Base-by-base conservation (phyloP, 1,284 basidiomycete genomes). In the Cryptococcus floricola region DNA sequence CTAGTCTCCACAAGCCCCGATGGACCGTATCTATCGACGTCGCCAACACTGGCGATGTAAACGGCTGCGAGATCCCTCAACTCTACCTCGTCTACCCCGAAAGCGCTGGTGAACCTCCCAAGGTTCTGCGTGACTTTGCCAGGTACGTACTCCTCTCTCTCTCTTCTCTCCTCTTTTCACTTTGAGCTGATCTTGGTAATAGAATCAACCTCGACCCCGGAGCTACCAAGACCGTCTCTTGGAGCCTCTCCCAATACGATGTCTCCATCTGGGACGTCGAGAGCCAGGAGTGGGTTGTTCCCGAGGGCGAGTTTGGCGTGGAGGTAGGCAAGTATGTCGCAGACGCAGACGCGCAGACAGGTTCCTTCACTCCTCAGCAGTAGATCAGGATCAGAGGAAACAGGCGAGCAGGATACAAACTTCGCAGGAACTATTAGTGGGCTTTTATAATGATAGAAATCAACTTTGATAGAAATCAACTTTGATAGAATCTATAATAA, bases 51-150 rank as follows among this genome's bases (percentile, higher is more conserved):
- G 80, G 80, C 14, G 46, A 58, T 2, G 65, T 76, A 2, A 64
- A 68, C 8, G 81, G 77, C 3, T 75, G 73, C 56, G 80, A 81
- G 43, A 56, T 76, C 6, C 70, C 67, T 3, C 70, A 78, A 61
- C 58, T 77, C 9, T 78, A 77, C 62, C 66, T 78, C 48, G 50
- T 53, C 6, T 80, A 70, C 71, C 78, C 79, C 6, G 19, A 25
- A 19, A 50, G 43, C 2, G 61, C 71, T 5, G 71, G 71, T 8
- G 76, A 79, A 61, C 77, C 78, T 2, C 73, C 73, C 2, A 66
- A 65, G 37, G 74, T 77, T 0, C 59, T 77, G 41, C 63, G 74
- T 4, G 45, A 46, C 45, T 46, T 3, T 57, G 55, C 60, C n/a
- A 71, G 31, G 31, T 34, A 5, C 31, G 31, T n/a, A 19, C n/a